Evolutionary conservation across 2,329 filamentous ascomycete species (phyloP).

Genomic region (Basipetospora chlamydospora): DNA sequence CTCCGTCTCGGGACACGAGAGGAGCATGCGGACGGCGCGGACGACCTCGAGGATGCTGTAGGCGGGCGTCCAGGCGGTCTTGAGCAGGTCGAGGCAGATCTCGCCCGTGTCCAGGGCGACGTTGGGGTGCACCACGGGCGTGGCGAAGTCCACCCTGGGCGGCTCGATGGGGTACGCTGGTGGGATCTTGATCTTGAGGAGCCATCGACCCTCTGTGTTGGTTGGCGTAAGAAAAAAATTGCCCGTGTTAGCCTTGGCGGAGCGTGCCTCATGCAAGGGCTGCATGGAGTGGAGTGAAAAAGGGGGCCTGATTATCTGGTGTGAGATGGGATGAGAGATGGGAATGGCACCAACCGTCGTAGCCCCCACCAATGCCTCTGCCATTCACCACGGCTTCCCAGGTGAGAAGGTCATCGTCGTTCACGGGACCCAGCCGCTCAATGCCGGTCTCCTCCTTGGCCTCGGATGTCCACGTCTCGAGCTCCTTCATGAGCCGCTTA

Average conservation of each 20-base stretch:
- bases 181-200: conserved; percentile 64
- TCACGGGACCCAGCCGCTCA: conserved; percentile 41
- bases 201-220: conserved; percentile 57
- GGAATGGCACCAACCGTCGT: conserved; percentile 25
- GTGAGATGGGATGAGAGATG: background rate
- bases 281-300: background rate
- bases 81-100: conserved; percentile 83
- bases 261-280: too few species aligned
- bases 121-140: conserved; percentile 75
- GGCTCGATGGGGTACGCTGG: conserved; percentile 63
- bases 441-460: conserved; percentile 35
- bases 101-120: conserved; percentile 58
- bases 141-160: conserved; percentile 69
- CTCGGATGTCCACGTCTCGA: conserved; percentile 37
- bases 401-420: conserved; percentile 37
- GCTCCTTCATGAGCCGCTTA: conserved; percentile 43
- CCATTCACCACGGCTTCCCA: conserved; percentile 50
- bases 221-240: background rate
- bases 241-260: too few species aligned
- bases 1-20: conserved; percentile 53
- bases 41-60: conserved; percentile 68
- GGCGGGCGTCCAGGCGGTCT: conserved; percentile 67
- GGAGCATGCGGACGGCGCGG: conserved; percentile 56
- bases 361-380: conserved; percentile 37
- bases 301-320: background rate